Base-by-base conservation (phyloP, 2,329 filamentous ascomycete species). In the Penicillium frequentans region DNA sequence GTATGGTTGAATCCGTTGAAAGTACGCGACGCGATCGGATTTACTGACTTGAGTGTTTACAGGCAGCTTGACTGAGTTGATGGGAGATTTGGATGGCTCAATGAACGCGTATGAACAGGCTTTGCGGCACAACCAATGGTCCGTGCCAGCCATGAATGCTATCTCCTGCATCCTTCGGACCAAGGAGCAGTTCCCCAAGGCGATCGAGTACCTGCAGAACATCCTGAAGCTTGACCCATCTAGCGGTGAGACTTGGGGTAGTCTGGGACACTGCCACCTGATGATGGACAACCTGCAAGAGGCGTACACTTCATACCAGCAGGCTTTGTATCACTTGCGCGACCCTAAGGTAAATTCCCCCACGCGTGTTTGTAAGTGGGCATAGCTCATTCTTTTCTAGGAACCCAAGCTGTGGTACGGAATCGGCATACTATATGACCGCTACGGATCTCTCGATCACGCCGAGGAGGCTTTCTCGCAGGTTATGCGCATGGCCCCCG, bases 221-320 rank as follows among this genome's bases (percentile, higher is more conserved):
- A 96, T 98, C 58, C 79, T 97, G 53, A 96, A 96, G 77, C 82
- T 98, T 26, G 95, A 99, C 64, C 84, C 82, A 35, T 88, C 86
- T 64, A 97, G 96, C 71, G 95, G 95, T 57, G 95, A 98, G 75
- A 92, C 95, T 45, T 98, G 93, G 95, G 93, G 93, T 48, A 96
- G 92, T 72, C 82, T 98, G 29, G 93, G 95, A n/a, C 95, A 98
- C 74, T 98, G 95, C 78, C 96, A 93, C 73, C 82, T 99, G 26
- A 99, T 99, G 95, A 96, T 96, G 85, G 95, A 99, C 70, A 93
- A 97, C 69, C 79, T 98, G 33, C 95, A 98, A 76, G 92, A 98
- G 71, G 95, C 95, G 1, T 99, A 99, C 70, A 90, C 91, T 31
- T 93, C 95, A 1, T 99, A 99, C 73, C 95, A 99, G 73, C 91